phyloP scores from a whole-genome alignment of 2,329 filamentous ascomycete species.

The Paramyrothecium sp. region DNA sequence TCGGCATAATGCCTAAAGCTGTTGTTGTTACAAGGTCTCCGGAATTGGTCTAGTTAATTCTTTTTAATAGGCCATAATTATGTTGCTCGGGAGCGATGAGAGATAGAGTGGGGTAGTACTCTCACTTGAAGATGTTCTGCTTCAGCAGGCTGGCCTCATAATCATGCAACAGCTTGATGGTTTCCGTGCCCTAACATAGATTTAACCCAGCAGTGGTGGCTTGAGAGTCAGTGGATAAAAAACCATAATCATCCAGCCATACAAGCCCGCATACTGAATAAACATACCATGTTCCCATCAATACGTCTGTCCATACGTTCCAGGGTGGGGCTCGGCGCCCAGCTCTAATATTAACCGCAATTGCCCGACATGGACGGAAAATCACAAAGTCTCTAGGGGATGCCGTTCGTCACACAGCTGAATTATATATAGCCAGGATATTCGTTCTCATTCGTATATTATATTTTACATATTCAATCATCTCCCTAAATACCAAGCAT shows the following conservation, averaged over 20 bases:
- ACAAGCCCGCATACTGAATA: background rate
- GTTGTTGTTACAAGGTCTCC: background rate
- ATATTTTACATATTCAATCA: background rate
- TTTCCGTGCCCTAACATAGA: background rate
- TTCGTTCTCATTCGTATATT: background rate
- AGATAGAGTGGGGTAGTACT: background rate
- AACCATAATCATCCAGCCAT: background rate
- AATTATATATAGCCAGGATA: background rate
- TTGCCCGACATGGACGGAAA: background rate
- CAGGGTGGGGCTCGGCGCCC: background rate
- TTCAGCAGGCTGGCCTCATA: background rate
- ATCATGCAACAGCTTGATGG: background rate
- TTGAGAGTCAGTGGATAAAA: background rate
- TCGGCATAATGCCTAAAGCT: background rate
- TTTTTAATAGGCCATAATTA: background rate
- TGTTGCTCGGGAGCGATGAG: background rate
- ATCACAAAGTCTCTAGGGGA: background rate
- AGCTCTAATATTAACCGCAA: background rate
- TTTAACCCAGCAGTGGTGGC: too few relatives aligned
- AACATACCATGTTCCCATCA: background rate
- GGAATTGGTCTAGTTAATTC: background rate
- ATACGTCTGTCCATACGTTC: background rate
- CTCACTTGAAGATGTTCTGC: background rate
- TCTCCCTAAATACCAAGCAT: background rate
- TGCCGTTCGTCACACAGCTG: background rate